Evolutionary conservation across 768 basidiomycete species (phyloP), one percentile per base, ranked within the genome.

Genomic region (Phylloporus sp.): DNA sequence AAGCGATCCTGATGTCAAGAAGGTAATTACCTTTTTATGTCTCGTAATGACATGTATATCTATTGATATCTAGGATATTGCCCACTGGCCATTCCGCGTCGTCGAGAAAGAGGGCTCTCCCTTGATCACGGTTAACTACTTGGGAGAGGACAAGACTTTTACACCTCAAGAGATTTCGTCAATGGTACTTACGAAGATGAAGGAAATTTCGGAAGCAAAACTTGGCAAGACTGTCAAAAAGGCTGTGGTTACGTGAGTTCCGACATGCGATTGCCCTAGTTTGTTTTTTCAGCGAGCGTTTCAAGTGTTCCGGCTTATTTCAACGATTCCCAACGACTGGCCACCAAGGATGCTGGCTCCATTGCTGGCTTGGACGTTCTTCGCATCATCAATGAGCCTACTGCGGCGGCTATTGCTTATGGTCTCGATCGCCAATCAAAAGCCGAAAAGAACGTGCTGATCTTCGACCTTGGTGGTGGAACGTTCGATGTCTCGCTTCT

Each of bases 341-440:
- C 97, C 46, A 98, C 97, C 72, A 98, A 98, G 77, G 97, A 99
- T 73, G 97, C 97, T 57, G 97, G 97, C 73, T 81, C 90, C 62
- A 99, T 99, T 62, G 83, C 97, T 65, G 97, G 97, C 58, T 91
- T 99, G 57, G 95, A 99, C 69, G 94, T 99, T 63, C 91, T 99
- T 74, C 95, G 97, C 76, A 99, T 99, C 80, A 99, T 99, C 80
- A 99, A 99, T 76, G 97, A 99, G 79, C 97, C 97, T 57, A 99
- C 97, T 49, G 97, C 97, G 46, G 97, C 97, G 52, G 97, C 97
- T 68, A 97, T 99, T 62, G 97, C 97, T 45, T 97, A 97, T 71
- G 97, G 97, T 80, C 87, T 91, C 50, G 97, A 98, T 73, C 88
- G 90, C 68, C 91, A 97, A 76, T 85, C 88, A 67, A 91, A 90